Evolutionary conservation across 495 filamentous ascomycete genomes (phyloP).

Genomic region (Penicillium psychrofluorescens): DNA sequence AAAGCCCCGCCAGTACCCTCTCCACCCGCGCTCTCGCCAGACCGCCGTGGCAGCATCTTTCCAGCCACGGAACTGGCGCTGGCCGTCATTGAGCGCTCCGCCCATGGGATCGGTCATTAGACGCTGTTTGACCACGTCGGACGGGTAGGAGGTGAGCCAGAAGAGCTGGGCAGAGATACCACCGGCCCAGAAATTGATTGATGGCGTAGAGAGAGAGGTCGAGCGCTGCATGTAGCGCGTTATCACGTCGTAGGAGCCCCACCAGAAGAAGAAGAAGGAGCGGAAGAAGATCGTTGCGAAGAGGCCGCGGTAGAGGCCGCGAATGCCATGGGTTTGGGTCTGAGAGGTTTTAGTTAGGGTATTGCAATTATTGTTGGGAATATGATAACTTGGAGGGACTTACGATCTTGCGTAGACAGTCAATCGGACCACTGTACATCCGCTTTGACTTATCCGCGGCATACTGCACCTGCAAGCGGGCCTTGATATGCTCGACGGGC

Average conservation of each 20-base stretch:
- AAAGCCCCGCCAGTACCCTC: slow-evolving; percentile 90
- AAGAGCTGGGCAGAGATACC: slow-evolving; percentile 88
- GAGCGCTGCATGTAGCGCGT: slow-evolving; percentile 56
- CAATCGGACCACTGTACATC: slow-evolving; percentile 78
- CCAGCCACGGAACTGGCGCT: slow-evolving; percentile 68
- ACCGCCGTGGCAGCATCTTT: slow-evolving; percentile 71
- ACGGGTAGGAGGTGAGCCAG: slow-evolving; percentile 87
- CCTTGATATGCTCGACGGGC: slow-evolving; percentile 94
- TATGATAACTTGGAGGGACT: slow-evolving; percentile 4
- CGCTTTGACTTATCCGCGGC: slow-evolving; percentile 62
- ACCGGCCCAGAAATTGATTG: slow-evolving; percentile 95
- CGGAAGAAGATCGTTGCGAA: slow-evolving; percentile 81
- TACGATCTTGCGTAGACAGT: slow-evolving; percentile 68
- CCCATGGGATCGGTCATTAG: slow-evolving; percentile 92
- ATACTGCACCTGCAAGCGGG: slow-evolving; percentile 90
- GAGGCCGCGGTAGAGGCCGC: slow-evolving; percentile 79
- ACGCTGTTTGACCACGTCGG: slow-evolving; percentile 94
- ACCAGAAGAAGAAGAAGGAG: slow-evolving; percentile 96
- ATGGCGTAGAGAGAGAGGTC: slow-evolving; percentile 67
- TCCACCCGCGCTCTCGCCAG: slow-evolving; percentile 63
- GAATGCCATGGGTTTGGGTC: slow-evolving; percentile 54
- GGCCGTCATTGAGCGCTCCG: slow-evolving; percentile 57
- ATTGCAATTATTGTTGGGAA: not conserved
- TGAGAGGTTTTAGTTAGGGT: no score
- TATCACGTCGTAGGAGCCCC: slow-evolving; percentile 84